Conservation (phyloP, 78 protist species). For the Corallochytrium limacisporum region DNA sequence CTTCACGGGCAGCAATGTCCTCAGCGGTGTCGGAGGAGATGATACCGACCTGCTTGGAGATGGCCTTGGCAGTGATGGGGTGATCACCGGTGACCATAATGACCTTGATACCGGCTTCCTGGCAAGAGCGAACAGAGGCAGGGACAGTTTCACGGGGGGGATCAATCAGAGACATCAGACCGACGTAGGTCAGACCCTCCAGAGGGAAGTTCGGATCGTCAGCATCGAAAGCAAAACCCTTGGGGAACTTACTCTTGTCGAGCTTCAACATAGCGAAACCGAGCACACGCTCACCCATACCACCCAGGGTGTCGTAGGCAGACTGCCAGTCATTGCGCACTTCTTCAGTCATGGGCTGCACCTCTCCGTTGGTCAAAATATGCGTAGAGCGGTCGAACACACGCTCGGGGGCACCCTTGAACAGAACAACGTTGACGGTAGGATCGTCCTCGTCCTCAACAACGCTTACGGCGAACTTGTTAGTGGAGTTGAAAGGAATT, state of each 20-base stretch:
- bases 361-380: constrained; percentile 21
- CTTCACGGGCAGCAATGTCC: constrained; percentile 28
- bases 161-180: constrained; percentile 81
- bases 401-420: constrained; percentile 83
- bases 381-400: constrained; percentile 37
- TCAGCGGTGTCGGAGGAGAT: constrained; percentile 13
- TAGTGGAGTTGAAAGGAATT: constrained; percentile 89
- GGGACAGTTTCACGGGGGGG: constrained; percentile 85
- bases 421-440: not conserved
- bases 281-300: constrained; percentile 32
- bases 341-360: not conserved
- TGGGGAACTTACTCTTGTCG: not conserved
- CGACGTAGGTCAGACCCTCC: constrained; percentile 58
- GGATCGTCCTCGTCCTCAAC: not conserved
- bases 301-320: constrained; percentile 6
- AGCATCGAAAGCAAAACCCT: constrained; percentile 7
- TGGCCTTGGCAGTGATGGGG: constrained; percentile 86
- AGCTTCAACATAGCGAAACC: constrained; percentile 12
- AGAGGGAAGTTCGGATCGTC: constrained; percentile 15
- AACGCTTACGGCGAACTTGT: constrained; percentile 71
- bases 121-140: constrained; percentile 29
- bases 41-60: constrained; percentile 66
- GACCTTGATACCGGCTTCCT: constrained; percentile 63
- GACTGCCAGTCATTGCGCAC: not conserved
- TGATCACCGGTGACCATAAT: constrained; percentile 98